Percentiles rank a stretch among this genome's conserved stretches.
phyloP scores from a whole-genome alignment of 2,329 filamentous ascomycete species.

The Beauveria brongniartii region DNA sequence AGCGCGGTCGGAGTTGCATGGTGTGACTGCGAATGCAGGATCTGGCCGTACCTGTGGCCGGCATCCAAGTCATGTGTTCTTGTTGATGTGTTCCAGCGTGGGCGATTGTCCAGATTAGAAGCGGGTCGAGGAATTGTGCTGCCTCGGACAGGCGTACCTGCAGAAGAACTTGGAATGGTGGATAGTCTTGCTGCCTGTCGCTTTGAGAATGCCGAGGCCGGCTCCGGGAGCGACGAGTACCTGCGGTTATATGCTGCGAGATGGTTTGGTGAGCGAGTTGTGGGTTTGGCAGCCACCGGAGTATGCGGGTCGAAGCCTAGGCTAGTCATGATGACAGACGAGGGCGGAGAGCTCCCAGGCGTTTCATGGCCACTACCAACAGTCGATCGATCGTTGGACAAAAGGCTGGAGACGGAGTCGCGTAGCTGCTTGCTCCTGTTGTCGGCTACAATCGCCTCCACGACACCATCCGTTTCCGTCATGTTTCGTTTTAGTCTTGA shows the following conservation, averaged over 20 bases:
- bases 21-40: slow-evolving; percentile 55
- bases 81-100: slow-evolving; percentile 64
- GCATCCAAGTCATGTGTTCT: slow-evolving; percentile 56
- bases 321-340: slow-evolving; percentile 52
- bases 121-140: slow-evolving; percentile 34
- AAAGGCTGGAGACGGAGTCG: slow-evolving; percentile 87
- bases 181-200: slow-evolving; percentile 38
- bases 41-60: slow-evolving; percentile 36
- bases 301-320: slow-evolving; percentile 42
- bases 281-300: slow-evolving; percentile 37
- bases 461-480: slow-evolving; percentile 61
- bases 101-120: slow-evolving; percentile 46
- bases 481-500: slow-evolving; percentile 68
- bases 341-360: slow-evolving; percentile 58
- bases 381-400: slow-evolving; percentile 72
- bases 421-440: slow-evolving; percentile 66
- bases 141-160: slow-evolving; percentile 36
- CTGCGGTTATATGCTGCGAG: slow-evolving; percentile 37
- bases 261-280: slow-evolving; percentile 40
- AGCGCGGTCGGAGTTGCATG: slow-evolving; percentile 51
- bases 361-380: slow-evolving; percentile 62
- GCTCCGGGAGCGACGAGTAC: slow-evolving; percentile 40
- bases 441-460: slow-evolving; percentile 65
- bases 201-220: slow-evolving; percentile 30
- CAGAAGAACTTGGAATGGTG: slow-evolving; percentile 40